Conservation (phyloP, 2,329 filamentous ascomycete species). For the Alternaria sp. region DNA sequence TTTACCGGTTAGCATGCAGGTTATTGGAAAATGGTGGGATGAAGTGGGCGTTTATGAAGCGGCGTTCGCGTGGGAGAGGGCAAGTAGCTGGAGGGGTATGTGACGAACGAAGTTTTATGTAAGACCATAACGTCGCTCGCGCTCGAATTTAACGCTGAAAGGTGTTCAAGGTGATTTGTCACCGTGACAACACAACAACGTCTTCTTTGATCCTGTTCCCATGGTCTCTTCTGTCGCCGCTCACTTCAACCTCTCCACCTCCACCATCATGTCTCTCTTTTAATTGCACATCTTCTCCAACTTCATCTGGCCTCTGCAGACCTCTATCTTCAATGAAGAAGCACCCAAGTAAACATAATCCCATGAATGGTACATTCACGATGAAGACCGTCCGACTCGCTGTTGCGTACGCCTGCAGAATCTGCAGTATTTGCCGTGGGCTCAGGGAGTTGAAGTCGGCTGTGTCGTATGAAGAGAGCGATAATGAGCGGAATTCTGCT, state of each 20-base stretch:
- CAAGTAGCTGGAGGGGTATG: constrained; percentile 53
- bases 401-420: constrained; percentile 59
- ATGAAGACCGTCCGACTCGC: constrained; percentile 64
- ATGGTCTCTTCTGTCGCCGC: neutral
- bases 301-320: constrained; percentile 44
- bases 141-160: neutral
- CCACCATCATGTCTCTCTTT: neutral
- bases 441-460: constrained; percentile 16
- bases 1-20: constrained; percentile 62
- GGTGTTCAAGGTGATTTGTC: neutral
- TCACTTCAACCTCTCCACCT: neutral
- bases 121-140: neutral
- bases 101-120: neutral
- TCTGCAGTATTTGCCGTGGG: constrained; percentile 30
- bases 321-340: constrained; percentile 58
- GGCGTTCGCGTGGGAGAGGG: constrained; percentile 57
- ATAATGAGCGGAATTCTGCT: constrained; percentile 12
- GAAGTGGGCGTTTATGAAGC: constrained; percentile 55
- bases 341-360: constrained; percentile 58
- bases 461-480: constrained; percentile 15
- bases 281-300: neutral
- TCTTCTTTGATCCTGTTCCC: neutral
- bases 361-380: constrained; percentile 62
- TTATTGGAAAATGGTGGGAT: constrained; percentile 61
- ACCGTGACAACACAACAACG: neutral